A percentile compares a stretch with the other conserved stretches of the same genome.
These are phyloP conservation scores for Aspergillus conjunctus DNA, from an alignment of 495 filamentous ascomycete genomes.

Conservation along the genomic window DNA sequence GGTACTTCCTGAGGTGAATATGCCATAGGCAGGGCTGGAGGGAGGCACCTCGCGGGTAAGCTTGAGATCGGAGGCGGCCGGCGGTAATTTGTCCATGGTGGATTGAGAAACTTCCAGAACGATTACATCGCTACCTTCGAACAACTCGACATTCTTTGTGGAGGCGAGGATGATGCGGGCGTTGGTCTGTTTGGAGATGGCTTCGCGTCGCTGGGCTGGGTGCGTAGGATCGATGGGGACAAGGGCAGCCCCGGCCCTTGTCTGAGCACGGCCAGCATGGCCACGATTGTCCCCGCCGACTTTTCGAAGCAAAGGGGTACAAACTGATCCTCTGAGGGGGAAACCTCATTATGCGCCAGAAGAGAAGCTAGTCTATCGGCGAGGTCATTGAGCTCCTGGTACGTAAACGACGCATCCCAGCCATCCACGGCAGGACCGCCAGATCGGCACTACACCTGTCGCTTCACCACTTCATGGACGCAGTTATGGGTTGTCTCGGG, in stretches of 20 bases:
- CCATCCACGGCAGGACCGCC: constrained; percentile 24
- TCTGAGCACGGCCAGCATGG: constrained; percentile 10
- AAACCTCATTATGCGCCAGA: constrained; percentile 20
- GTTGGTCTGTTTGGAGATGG: background rate
- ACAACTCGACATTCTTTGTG: background rate
- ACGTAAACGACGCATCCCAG: constrained; percentile 33
- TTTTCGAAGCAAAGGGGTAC: constrained; percentile 49
- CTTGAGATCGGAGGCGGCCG: constrained; percentile 39
- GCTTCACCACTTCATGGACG: constrained; percentile 33
- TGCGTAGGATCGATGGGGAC: constrained; percentile 46
- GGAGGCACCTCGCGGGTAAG: background rate
- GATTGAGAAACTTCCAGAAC: too few relatives aligned
- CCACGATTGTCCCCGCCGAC: constrained; percentile 13
- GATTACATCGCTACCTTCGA: too few relatives aligned
- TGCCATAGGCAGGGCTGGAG: constrained; percentile 30
- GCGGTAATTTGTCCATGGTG: background rate
- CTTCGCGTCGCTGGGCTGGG: background rate
- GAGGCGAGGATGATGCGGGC: background rate
- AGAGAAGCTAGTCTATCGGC: constrained; percentile 37
- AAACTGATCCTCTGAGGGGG: constrained; percentile 4
- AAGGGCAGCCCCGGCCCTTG: constrained; percentile 9
- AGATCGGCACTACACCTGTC: constrained; percentile 25
- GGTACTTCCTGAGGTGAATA: constrained; percentile 39
- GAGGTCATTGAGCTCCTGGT: constrained; percentile 32
- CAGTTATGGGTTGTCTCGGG: constrained; percentile 27